A percentile compares a stretch with the other conserved stretches of the same genome.
These are phyloP conservation scores for Rhododendron simsii DNA, from an alignment of 148 eudicot species.

Conservation along the genomic window DNA sequence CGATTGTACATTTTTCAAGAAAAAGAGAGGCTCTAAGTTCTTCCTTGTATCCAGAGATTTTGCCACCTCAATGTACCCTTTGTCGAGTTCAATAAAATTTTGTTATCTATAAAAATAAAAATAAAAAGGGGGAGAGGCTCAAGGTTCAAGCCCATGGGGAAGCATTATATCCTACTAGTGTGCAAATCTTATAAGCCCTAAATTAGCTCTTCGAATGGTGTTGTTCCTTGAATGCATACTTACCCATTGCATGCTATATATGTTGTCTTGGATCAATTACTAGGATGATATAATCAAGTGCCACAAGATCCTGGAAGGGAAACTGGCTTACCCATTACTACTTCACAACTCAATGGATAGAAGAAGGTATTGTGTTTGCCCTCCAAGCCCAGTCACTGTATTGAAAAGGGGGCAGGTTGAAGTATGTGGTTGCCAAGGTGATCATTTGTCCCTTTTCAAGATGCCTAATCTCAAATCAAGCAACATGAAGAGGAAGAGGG, in stretches of 20 bases:
- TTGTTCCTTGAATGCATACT: not conserved
- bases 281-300: slow-evolving; percentile 29
- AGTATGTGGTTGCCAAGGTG: not conserved
- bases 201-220: not conserved
- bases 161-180: no score
- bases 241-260: not conserved
- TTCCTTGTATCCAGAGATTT: no score
- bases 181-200: not conserved
- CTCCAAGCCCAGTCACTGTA: slow-evolving; percentile 39
- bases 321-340: not conserved
- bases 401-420: slow-evolving; percentile 11
- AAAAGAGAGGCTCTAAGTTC: no score
- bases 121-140: no score
- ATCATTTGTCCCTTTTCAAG: not conserved
- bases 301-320: slow-evolving; percentile 11
- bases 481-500: slow-evolving; percentile 15
- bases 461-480: not conserved
- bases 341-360: not conserved
- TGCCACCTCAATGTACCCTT: no score
- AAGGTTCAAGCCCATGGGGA: no score
- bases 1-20: no score
- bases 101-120: no score
- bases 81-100: no score
- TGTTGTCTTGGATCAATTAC: not conserved
- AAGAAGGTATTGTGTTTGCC: not conserved